These are phyloP conservation scores for Pseudogymnoascus pannorum DNA, from an alignment of 2,329 filamentous ascomycete genomes.

Conservation along the genomic window DNA sequence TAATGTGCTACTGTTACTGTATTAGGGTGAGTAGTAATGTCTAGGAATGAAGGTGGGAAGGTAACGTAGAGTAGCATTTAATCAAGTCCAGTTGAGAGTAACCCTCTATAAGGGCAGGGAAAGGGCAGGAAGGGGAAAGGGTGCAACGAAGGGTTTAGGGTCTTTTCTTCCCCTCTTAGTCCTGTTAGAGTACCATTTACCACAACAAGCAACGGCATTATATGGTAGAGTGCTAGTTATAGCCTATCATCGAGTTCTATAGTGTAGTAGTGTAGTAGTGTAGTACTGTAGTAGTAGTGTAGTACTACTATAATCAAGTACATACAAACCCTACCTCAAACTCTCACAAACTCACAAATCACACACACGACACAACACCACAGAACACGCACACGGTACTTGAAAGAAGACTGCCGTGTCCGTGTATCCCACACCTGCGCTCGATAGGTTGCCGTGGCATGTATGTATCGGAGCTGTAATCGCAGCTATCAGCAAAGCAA, in stretches of 20 bases:
- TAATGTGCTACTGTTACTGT: not conserved
- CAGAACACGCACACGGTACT: not conserved
- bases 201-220: not conserved
- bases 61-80: not conserved
- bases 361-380: not conserved
- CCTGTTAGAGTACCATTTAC: not conserved
- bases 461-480: too few species aligned
- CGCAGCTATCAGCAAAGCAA: too few species aligned
- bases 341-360: too few species aligned
- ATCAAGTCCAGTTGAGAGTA: too few species aligned
- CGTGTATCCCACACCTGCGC: too few species aligned
- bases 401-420: not conserved
- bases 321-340: too few species aligned
- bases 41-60: not conserved
- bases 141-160: not conserved
- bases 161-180: not conserved
- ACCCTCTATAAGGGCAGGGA: not conserved
- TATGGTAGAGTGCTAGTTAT: not conserved
- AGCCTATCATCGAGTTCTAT: too few species aligned
- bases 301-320: too few species aligned
- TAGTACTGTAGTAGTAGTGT: too few species aligned
- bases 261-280: too few species aligned
- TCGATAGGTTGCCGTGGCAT: too few species aligned
- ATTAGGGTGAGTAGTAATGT: not conserved
- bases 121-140: not conserved